Conservation (phyloP, 495 filamentous ascomycete species). For the Penicillium daleae region DNA sequence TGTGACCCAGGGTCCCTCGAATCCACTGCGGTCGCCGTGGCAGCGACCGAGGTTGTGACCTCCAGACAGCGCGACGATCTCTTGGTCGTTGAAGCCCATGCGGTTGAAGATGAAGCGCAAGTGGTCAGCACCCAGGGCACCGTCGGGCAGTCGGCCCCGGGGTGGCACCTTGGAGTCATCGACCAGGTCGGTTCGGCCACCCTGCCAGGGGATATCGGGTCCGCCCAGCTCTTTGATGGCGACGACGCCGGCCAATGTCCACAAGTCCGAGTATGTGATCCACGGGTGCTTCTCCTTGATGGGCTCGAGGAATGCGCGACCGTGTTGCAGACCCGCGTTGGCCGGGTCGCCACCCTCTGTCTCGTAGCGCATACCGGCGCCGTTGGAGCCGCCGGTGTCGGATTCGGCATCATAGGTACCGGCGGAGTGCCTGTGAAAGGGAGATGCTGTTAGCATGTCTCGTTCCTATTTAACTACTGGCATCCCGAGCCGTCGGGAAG, state of each 20-base stretch:
- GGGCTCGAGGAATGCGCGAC: constrained; percentile 64
- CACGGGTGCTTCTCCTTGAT: constrained; percentile 60
- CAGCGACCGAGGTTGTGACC: constrained; percentile 66
- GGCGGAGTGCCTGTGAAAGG: constrained; percentile 54
- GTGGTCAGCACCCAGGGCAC: constrained; percentile 60
- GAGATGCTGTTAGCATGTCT: constrained; percentile 1
- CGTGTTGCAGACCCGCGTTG: constrained; percentile 65
- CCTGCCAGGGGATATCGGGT: constrained; percentile 55
- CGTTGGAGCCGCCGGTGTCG: constrained; percentile 65
- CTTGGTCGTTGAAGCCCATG: constrained; percentile 68
- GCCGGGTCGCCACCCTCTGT: constrained; percentile 64
- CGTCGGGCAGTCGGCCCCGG: constrained; percentile 61
- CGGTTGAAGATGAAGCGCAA: constrained; percentile 61
- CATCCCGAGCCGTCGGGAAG: constrained; percentile 14
- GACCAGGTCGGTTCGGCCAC: constrained; percentile 61
- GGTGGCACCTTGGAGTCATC: constrained; percentile 61
- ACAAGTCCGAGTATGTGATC: constrained; percentile 68
- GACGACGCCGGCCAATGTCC: constrained; percentile 63
- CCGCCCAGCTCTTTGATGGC: constrained; percentile 63
- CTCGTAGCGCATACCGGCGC: constrained; percentile 68
- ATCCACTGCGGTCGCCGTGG: constrained; percentile 62
- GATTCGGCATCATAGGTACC: constrained; percentile 62
- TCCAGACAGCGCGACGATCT: constrained; percentile 64
- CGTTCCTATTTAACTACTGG: constrained; percentile 1
- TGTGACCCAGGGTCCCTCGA: constrained; percentile 65